A percentile compares a stretch with the other conserved stretches of the same genome.
phyloP scores from a whole-genome alignment of 2,329 filamentous ascomycete genomes.

The Sclerotinia minor region DNA sequence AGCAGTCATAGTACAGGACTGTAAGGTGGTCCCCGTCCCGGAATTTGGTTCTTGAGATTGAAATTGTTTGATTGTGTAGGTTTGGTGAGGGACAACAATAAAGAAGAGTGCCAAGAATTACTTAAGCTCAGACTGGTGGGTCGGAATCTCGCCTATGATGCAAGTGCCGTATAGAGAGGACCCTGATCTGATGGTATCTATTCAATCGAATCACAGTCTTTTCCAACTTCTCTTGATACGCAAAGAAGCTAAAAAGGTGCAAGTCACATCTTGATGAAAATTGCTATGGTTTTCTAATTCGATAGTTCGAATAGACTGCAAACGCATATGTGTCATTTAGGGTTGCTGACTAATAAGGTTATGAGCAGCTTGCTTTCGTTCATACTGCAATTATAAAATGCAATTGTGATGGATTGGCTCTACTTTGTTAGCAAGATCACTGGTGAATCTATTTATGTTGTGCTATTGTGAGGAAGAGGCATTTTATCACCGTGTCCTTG shows the following conservation, averaged over 20 bases:
- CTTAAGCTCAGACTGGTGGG: slow-evolving; percentile 10
- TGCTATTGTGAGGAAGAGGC: background rate
- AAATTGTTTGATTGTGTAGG: background rate
- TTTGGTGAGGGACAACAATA: background rate
- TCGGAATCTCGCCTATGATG: background rate
- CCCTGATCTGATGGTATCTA: background rate
- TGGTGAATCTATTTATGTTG: too few species aligned
- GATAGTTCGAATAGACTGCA: background rate
- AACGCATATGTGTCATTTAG: background rate
- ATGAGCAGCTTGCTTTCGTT: too few species aligned
- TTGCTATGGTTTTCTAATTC: background rate
- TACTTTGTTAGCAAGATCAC: background rate
- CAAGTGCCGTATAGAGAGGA: background rate
- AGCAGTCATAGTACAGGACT: slow-evolving; percentile 21
- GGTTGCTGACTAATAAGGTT: background rate
- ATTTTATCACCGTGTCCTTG: background rate
- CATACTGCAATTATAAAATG: too few species aligned
- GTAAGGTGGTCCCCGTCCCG: background rate
- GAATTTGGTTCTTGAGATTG: background rate
- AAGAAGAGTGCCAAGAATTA: slow-evolving; percentile 7
- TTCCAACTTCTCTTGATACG: background rate
- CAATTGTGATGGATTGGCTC: too few species aligned
- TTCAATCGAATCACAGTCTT: too few species aligned
- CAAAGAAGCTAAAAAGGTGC: background rate
- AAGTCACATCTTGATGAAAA: too few species aligned